Percentiles rank a stretch among this genome's conserved stretches.
Evolutionary conservation across 805 yeast species (phyloP).

Genomic region (Starmerella apis): DNA sequence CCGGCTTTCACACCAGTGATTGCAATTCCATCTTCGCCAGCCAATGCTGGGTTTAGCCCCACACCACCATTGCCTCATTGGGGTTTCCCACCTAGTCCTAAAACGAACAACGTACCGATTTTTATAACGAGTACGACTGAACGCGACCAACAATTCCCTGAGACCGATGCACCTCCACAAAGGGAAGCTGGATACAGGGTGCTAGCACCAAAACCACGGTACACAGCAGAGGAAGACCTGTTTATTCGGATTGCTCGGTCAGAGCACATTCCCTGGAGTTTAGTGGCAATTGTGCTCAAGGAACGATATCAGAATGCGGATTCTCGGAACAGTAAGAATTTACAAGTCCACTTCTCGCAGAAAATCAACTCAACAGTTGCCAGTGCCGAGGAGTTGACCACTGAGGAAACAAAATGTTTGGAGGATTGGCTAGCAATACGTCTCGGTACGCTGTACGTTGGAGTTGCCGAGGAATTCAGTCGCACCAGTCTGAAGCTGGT

Average conservation of each 20-base stretch:
- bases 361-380: neutral
- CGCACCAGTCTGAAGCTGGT: neutral
- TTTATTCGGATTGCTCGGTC: neutral
- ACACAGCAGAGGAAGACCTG: constrained; percentile 5
- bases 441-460: constrained; percentile 1
- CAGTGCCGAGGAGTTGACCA: neutral
- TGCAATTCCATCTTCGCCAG: neutral
- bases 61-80: no score
- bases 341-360: constrained; percentile 19
- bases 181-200: neutral
- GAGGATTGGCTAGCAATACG: neutral
- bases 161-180: no score
- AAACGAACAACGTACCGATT: no score
- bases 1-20: neutral
- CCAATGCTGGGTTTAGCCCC: no score
- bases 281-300: neutral
- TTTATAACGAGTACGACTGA: no score
- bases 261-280: constrained; percentile 6
- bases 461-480: constrained; percentile 4
- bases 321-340: constrained; percentile 10
- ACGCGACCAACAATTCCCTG: no score
- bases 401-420: neutral
- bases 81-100: no score
- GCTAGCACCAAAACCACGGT: neutral
- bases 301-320: neutral